Evolutionary conservation across 2,329 filamentous ascomycete species (phyloP).

Genomic region (Seiridium cupressi): DNA sequence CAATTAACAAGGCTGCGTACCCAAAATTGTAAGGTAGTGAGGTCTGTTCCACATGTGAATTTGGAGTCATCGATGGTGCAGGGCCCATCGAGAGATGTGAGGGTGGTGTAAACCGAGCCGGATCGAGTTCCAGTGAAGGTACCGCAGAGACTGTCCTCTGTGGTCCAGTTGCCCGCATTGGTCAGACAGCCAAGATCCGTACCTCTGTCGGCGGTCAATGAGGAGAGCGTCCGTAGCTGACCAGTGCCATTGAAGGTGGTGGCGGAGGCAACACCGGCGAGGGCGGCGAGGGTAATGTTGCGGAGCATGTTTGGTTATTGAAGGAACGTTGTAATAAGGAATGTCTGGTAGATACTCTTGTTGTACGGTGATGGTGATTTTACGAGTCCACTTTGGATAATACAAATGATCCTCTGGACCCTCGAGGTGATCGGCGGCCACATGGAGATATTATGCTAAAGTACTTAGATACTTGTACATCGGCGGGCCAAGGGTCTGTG

Average conservation of each 20-base stretch:
- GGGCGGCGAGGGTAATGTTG: background rate
- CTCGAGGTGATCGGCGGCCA: background rate
- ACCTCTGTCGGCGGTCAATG: background rate
- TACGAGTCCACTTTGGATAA: background rate
- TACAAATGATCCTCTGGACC: background rate
- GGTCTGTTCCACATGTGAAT: background rate
- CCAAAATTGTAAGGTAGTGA: background rate
- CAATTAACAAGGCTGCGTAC: background rate
- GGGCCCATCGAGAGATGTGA: background rate
- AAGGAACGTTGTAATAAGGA: background rate
- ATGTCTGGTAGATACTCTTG: background rate
- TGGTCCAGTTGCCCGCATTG: background rate
- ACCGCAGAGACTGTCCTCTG: background rate
- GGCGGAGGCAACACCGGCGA: background rate
- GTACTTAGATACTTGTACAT: too few relatives aligned
- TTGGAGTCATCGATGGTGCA: background rate
- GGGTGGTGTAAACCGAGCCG: background rate
- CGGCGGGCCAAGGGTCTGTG: background rate
- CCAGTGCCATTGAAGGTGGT: slow-evolving; percentile 1
- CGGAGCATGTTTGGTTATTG: background rate
- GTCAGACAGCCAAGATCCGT: slow-evolving; percentile 4
- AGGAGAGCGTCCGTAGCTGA: background rate
- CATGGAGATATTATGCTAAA: background rate
- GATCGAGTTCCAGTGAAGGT: background rate
- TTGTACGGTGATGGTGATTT: background rate